Evolutionary conservation across 768 basidiomycete species (phyloP).

Genomic region (Lentinus brumalis): DNA sequence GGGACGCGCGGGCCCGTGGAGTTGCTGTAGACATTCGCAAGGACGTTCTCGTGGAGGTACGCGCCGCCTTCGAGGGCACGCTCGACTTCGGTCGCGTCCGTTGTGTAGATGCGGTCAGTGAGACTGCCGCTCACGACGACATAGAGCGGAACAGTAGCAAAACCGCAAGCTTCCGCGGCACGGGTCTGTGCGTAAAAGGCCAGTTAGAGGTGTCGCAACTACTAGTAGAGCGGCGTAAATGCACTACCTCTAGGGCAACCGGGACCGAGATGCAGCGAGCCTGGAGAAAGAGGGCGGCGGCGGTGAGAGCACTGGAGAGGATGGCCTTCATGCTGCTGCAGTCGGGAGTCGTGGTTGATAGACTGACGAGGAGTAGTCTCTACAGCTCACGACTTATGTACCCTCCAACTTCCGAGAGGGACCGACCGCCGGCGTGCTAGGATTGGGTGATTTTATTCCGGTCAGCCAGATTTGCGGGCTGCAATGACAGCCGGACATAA

Average conservation of each 20-base stretch:
- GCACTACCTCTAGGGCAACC: background rate
- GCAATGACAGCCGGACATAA: no score
- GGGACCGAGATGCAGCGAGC: background rate
- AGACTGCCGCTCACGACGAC: background rate
- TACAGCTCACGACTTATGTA: no score
- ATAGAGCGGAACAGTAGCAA: background rate
- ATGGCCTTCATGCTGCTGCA: background rate
- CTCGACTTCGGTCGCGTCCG: background rate
- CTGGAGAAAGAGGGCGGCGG: background rate
- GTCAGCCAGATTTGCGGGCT: no score
- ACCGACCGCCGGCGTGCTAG: no score
- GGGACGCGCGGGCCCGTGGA: background rate
- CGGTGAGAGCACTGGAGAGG: background rate
- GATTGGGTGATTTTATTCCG: no score
- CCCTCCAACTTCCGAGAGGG: no score
- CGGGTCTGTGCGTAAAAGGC: background rate
- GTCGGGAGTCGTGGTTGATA: no score
- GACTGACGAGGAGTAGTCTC: no score
- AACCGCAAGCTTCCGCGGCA: background rate
- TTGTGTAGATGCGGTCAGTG: conserved; percentile 2
- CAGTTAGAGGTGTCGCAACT: background rate
- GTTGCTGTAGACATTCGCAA: background rate
- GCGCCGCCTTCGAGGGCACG: background rate
- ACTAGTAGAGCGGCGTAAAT: background rate
- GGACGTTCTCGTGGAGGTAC: background rate